Base-by-base conservation (phyloP, 306 rosid genomes). In the Corylus heterophylla region DNA sequence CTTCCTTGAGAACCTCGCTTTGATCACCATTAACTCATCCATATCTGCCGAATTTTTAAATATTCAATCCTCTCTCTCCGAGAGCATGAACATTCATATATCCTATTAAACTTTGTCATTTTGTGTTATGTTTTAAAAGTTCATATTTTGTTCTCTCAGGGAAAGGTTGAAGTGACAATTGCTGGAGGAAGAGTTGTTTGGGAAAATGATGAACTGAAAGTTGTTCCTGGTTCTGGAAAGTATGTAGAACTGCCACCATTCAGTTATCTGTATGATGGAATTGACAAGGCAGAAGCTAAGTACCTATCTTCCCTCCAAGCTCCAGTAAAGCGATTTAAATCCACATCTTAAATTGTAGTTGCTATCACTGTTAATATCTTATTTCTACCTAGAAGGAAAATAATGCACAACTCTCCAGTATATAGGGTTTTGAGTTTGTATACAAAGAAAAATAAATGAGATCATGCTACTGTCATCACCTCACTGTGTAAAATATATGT, bases 141-240 rank as follows among this genome's bases (percentile, higher is more conserved):
- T 78, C 22, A 54, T 11, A 10, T 13, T 20, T 10, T 56, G 17
- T 61, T 76, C n/a, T 83, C 79, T 37, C 89, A 94, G 98, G 98
- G 98, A 39, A 94, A 92, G 80, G 80, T 94, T 79, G 98, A 92
- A 88, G 98, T 92, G 71, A 92, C 98, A 71, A 86, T 94, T 79
- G 80, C 95, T 61, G 91, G 97, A 76, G 98, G 98, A 88, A 86
- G 89, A 90, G 76, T 94, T 80, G 98, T 92, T 71, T 94, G 98
- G 98, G 89, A 92, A 88, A 91, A 92, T 52, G 78, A 91, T 80
- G 89, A 91, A 82, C 88, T 94, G 80, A 90, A 85, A 78, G 89
- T 89, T 75, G 86, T 82, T 86, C 93, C 97, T 31, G 97, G 93
- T 59, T 83, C 89, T 37, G 97, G 97, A 39, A 90, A 82, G 87